Percentiles rank a stretch among this genome's conserved stretches.
Evolutionary conservation across 176 grass and related monocot species (phyloP).

Genomic region (Triticum monococcum): DNA sequence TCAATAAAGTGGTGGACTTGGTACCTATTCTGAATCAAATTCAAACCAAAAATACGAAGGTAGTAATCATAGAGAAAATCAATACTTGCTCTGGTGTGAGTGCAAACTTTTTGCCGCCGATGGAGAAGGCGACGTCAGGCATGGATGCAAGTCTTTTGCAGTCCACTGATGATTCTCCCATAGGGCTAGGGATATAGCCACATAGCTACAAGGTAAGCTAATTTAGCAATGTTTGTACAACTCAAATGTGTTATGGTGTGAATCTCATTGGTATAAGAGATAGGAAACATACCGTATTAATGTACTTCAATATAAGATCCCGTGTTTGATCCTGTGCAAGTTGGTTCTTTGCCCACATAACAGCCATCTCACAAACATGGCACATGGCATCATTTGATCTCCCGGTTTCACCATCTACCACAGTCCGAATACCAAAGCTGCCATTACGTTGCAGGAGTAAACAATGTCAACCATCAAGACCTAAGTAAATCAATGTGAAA

Average conservation of each 20-base stretch:
- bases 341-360: slow-evolving; percentile 80
- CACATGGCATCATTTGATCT: slow-evolving; percentile 54
- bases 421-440: slow-evolving; percentile 61
- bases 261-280: slow-evolving; percentile 6
- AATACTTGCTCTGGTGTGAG: slow-evolving; percentile 79
- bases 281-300: slow-evolving; percentile 51
- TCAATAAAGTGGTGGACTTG: background rate
- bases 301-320: slow-evolving; percentile 51
- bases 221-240: slow-evolving; percentile 7
- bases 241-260: background rate
- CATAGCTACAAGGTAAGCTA: slow-evolving; percentile 62
- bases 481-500: slow-evolving; percentile 8
- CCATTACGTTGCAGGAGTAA: slow-evolving; percentile 20
- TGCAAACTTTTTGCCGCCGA: slow-evolving; percentile 64
- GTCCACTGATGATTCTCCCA: slow-evolving; percentile 82
- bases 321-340: slow-evolving; percentile 61
- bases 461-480: background rate
- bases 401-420: slow-evolving; percentile 42
- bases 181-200: slow-evolving; percentile 69
- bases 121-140: slow-evolving; percentile 73
- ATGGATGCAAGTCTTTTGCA: slow-evolving; percentile 58
- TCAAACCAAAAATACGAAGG: background rate
- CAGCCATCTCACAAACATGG: slow-evolving; percentile 63
- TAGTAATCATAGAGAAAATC: slow-evolving; percentile 2
- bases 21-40: background rate